phyloP scores from a whole-genome alignment of 129 eudicot genomes.

The Pulicaria dysenterica region DNA sequence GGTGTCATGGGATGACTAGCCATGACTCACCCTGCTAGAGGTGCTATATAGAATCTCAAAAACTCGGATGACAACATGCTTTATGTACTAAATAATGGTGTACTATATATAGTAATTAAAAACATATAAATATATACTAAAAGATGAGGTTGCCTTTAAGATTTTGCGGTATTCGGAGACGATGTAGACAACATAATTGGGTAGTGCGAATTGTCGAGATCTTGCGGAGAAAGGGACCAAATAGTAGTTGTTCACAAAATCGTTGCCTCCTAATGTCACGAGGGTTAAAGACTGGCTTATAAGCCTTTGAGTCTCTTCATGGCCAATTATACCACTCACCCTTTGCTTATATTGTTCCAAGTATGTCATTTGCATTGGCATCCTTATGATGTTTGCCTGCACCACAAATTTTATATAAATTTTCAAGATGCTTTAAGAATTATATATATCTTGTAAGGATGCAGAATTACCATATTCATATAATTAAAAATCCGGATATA shows the following conservation, averaged over 20 bases:
- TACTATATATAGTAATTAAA: background rate
- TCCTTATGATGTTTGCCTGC: conserved; percentile 40
- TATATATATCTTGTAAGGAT: no score
- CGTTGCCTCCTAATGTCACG: conserved; percentile 46
- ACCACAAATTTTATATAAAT: background rate
- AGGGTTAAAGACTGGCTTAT: conserved; percentile 35
- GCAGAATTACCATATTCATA: no score
- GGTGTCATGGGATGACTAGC: no score
- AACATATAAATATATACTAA: background rate
- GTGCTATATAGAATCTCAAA: background rate
- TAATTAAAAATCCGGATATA: no score
- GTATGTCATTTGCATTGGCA: conserved; percentile 29
- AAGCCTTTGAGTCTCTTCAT: conserved; percentile 26
- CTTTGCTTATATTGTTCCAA: conserved; percentile 39
- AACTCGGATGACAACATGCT: background rate
- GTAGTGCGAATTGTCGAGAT: conserved; percentile 34
- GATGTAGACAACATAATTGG: conserved; percentile 36
- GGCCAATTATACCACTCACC: conserved; percentile 38
- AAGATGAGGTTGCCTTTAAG: conserved; percentile 24
- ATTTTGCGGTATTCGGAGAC: conserved; percentile 41
- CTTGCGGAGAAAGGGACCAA: conserved; percentile 43
- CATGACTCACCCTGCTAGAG: no score
- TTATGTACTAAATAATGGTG: background rate
- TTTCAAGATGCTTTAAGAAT: no score
- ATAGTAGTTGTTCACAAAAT: conserved; percentile 45